phyloP scores from a whole-genome alignment of 176 grass and related monocot genomes.

The Hordeum vulgare region DNA sequence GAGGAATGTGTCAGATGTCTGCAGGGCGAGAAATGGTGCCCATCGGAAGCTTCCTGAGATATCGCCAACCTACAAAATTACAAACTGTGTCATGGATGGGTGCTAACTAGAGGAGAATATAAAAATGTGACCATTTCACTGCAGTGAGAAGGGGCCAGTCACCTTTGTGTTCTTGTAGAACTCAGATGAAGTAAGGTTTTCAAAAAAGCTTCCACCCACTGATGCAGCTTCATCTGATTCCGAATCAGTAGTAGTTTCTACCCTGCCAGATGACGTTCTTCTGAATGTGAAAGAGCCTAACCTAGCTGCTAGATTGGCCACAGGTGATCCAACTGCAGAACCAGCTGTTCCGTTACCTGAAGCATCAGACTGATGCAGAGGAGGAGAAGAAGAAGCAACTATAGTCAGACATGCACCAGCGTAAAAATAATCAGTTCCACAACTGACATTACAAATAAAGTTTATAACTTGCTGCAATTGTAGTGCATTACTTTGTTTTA shows the following conservation, averaged over 20 bases:
- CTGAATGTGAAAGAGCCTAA: slow-evolving; percentile 58
- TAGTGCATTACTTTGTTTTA: not conserved
- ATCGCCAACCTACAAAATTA: slow-evolving; percentile 53
- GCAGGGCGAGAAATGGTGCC: slow-evolving; percentile 96
- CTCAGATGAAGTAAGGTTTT: slow-evolving; percentile 85
- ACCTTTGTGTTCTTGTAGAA: slow-evolving; percentile 99
- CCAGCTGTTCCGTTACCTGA: slow-evolving; percentile 35
- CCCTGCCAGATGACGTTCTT: slow-evolving; percentile 42
- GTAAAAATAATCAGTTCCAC: not conserved
- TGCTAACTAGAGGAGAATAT: not conserved
- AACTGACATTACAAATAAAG: not conserved
- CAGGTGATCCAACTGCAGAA: slow-evolving; percentile 40
- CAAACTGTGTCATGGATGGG: not conserved
- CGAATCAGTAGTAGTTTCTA: slow-evolving; percentile 40
- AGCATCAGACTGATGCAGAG: slow-evolving; percentile 50
- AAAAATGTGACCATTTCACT: not conserved
- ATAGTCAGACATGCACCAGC: not conserved
- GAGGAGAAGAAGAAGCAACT: slow-evolving; percentile 28
- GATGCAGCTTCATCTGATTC: slow-evolving; percentile 48
- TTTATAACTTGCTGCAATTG: not conserved
- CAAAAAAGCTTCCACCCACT: slow-evolving; percentile 78
- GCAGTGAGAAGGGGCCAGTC: not conserved
- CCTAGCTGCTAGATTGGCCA: slow-evolving; percentile 34
- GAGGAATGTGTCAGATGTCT: slow-evolving; percentile 88
- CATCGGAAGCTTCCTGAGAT: slow-evolving; percentile 90